Evolutionary conservation across 768 basidiomycete genomes (phyloP), one percentile per base, ranked within the genome.

Genomic region (Calocybe indica): DNA sequence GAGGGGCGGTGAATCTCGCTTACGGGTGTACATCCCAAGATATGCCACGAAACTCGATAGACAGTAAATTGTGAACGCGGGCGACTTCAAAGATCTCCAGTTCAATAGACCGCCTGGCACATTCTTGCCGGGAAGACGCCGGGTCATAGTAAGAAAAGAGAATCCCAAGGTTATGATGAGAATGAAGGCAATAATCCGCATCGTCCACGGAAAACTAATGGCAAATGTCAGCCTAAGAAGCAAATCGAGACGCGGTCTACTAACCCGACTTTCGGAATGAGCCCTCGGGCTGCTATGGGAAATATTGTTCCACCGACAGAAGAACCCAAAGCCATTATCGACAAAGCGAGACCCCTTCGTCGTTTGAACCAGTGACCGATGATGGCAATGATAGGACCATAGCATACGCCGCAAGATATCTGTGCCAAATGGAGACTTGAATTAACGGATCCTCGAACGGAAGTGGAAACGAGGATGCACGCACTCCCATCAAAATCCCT

Each of bases 281-380:
- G 65, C 29, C 69, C 74, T n/a, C 76, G 68, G 2, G 78, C 71
- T 6, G 70, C 65, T 36, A 84, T 76, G 1, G 84, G 85, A 47
- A 82, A 77, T 1, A 82, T 44, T 0, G 78, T 82, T 6, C 85
- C 83, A 7, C 85, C 85, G 2, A 81, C 37, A 2, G 78, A 79
- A 0, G 79, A 75, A 1, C 84, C 82, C 6, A 73, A 57, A 0
- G 85, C 76, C 6, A 70, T 66, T 5, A 85, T 12, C 4, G 80
- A 79, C 32, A 80, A 60, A 0, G 79, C 85, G 3, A 80, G 50
- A 0, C 78, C 75, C 35, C 79, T 67, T 47, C 65, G 71, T 49
- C 67, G 74, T 28, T 74, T 68, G 61, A 85, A 86, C 83, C 83
- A 87, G 53, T 86, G 83, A 5, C 77, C 74, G 2, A 82, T 55